Base-by-base conservation (phyloP, 2,329 filamentous ascomycete genomes). In the Verticillium nubilum region DNA sequence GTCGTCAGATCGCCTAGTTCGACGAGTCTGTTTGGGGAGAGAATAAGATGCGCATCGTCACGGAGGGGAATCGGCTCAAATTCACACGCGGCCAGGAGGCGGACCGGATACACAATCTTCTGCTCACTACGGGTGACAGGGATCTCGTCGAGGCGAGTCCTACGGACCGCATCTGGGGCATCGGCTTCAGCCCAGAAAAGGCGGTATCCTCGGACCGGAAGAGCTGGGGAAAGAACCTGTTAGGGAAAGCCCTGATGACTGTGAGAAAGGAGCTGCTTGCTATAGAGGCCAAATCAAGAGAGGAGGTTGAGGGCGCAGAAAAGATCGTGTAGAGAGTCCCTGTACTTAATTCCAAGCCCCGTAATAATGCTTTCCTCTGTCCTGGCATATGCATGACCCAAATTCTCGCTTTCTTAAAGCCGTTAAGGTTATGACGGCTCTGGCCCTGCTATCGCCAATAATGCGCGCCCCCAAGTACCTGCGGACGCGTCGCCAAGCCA, bases 101-200 rank as follows among this genome's bases (percentile, higher is more conserved):
- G 70, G 66, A 74, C n/a, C 72, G 73, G 17, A 68, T 89, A 64
- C 74, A 70, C 54, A 72, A 69, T 28, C 69, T 75, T 72, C 66
- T 91, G 61, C 69, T 89, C 50, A 76, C 68, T 7, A 90, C 88
- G 1, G 84, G 82, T 0, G 79, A 85, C 6, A 73, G 80, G 54
- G 81, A 86, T 70, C 67, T 90, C 27, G 84, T 89, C 2, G 86
- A 88, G 73, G 84, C 85, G 35, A 80, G 80, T 60, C 82, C 86
- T 13, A 76, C 69, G 61, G 87, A 90, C 73, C 67, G 76, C 6
- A 80, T 89, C 58, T 90, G 87, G 88, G 87, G 87, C 1, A 75
- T 90, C 53, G 87, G 87, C 6, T 88, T 84, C 65, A 73, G 66
- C 2, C 80, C 78, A 7, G 73, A 72, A 25, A 73, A 79, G 65